A percentile compares a stretch with the other conserved stretches of the same genome.
phyloP scores from a whole-genome alignment of 306 rosid genomes.

The Biancaea sappan region DNA sequence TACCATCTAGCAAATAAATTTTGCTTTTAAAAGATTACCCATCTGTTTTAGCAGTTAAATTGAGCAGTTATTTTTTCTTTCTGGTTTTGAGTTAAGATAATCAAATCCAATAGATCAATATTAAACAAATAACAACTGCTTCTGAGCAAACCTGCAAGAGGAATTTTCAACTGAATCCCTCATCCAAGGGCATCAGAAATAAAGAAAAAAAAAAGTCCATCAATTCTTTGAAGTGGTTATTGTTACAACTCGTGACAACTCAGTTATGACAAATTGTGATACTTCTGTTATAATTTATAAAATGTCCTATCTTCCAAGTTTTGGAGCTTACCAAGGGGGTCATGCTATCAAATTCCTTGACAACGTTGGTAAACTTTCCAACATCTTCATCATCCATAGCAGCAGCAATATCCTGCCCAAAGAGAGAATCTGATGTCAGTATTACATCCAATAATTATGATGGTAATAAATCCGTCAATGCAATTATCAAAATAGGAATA shows the following conservation, averaged over 20 bases:
- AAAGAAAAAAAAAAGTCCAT: not conserved
- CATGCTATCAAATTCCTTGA: conserved; percentile 95
- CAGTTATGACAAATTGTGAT: not conserved
- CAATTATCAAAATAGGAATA: not conserved
- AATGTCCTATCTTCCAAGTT: not conserved
- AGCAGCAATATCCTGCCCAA: conserved; percentile 77
- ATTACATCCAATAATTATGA: conserved; percentile 6
- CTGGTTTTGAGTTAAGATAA: not conserved
- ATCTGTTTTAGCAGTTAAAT: not conserved
- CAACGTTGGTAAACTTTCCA: conserved; percentile 78
- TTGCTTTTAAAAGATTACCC: not conserved
- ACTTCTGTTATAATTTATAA: not conserved
- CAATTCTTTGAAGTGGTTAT: not conserved
- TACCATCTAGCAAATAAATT: not conserved
- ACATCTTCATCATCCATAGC: conserved; percentile 87
- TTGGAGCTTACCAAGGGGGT: conserved; percentile 74
- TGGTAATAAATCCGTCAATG: not conserved
- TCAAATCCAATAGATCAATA: not conserved
- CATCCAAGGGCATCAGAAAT: too few relatives aligned
- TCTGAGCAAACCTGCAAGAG: not conserved
- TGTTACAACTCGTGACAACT: conserved; percentile 12
- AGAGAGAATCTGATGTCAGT: conserved; percentile 9
- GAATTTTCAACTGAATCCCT: not conserved
- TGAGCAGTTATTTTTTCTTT: not conserved
- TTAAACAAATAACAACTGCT: not conserved